Base-by-base conservation (phyloP, 768 basidiomycete species). In the Termitomyces sp. region DNA sequence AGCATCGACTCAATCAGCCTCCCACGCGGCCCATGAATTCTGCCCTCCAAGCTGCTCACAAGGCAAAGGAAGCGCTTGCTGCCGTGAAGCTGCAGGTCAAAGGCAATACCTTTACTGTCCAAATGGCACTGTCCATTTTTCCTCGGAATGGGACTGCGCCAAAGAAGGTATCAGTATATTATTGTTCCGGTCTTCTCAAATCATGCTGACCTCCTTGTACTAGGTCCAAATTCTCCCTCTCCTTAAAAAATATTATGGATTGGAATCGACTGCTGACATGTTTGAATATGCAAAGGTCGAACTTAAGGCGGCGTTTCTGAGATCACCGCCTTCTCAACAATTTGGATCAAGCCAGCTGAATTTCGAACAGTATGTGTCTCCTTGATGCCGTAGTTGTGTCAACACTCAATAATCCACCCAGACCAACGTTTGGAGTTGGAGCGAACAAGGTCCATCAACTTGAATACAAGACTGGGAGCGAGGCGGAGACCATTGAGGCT, bases 281-380 rank as follows among this genome's bases (percentile, higher is more conserved):
- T 60, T 60, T 42, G 40, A 60, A 38, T 48, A 61, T 48, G 53
- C 60, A 3, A 61, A 56, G 18, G 33, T 45, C 7, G 60, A 61
- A 40, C 38, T 55, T 4, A 57, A 57, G 55, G 48, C 45, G 24
- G 45, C 45, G 24, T 46, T 46, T 46, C 12, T 46, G 20, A 22
- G 20, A 45, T 49, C 52, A 32, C 52, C 28, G 28, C 28, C 52
- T 32, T 18, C 32, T 38, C 42, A 42, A 15, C 38, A 55, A 15
- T 45, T 12, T 46, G 28, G 8, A 22, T 22, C 39, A 35, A 39
- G 36, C 24, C 28, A 42, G 32, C 33, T 52, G 8, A 33, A 59
- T 32, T 61, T 49, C 15, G 39, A 61, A 38, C 38, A 57, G 52
- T 53, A 49, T 28, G 59, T 50, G 28, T 20, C 15, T 50, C 15